Evolutionary conservation across 441 rosid species (phyloP).

Genomic region (Populus hybrid): DNA sequence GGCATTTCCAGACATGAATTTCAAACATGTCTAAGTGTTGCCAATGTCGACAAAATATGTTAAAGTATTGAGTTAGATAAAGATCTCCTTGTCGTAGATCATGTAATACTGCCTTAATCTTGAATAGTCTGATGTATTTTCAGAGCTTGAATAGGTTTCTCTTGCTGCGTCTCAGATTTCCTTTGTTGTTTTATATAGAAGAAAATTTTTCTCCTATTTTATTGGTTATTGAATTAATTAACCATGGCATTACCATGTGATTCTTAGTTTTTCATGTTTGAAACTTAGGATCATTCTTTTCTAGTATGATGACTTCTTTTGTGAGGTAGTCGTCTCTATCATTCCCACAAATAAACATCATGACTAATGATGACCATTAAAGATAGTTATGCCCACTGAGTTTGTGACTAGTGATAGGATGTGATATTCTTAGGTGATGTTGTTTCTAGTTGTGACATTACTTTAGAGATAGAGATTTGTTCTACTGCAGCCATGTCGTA

Average conservation of each 20-base stretch:
- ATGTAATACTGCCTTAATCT: neutral
- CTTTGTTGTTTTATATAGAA: neutral
- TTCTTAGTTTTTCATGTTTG: neutral
- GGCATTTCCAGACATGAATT: neutral
- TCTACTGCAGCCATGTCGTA: too few species aligned
- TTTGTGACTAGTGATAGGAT: neutral
- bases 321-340: neutral
- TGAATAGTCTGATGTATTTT: neutral
- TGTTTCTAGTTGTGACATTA: too few species aligned
- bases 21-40: conserved; percentile 4
- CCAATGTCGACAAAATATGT: neutral
- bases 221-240: conserved; percentile 4
- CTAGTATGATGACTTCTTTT: neutral
- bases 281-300: neutral
- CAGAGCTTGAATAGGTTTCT: neutral
- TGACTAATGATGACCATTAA: neutral
- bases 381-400: neutral
- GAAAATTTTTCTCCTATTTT: neutral
- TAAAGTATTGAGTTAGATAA: neutral
- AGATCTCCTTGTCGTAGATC: neutral
- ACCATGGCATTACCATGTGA: conserved; percentile 4
- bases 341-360: too few species aligned
- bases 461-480: too few species aligned
- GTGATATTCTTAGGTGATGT: neutral
- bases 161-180: neutral